Evolutionary conservation across 352 stramenopile genomes (phyloP).

Genomic region (Lagenidium giganteum): DNA sequence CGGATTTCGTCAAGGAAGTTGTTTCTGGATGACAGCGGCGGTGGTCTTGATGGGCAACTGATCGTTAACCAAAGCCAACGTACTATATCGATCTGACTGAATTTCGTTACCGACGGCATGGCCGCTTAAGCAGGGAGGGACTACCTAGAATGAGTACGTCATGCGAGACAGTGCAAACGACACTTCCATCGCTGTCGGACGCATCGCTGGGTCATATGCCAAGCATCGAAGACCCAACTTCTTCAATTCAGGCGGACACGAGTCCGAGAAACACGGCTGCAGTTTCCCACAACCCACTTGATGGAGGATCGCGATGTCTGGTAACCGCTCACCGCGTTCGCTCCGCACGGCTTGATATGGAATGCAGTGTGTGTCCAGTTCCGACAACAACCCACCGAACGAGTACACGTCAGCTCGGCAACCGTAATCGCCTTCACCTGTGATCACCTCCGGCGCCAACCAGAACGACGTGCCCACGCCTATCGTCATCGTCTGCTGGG

Average conservation of each 20-base stretch:
- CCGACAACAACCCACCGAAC: constrained; percentile 26
- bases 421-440: constrained; percentile 27
- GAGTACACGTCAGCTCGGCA: constrained; percentile 29
- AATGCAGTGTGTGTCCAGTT: constrained; percentile 36
- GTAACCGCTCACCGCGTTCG: constrained; percentile 6
- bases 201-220: constrained; percentile 10
- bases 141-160: too few species aligned
- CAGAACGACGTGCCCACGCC: constrained; percentile 32
- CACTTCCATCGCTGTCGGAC: constrained; percentile 13
- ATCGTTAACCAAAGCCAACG: too few species aligned
- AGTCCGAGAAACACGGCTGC: background rate
- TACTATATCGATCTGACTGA: too few species aligned
- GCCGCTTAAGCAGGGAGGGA: too few species aligned
- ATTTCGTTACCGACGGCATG: too few species aligned
- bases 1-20: too few species aligned
- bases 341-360: constrained; percentile 19
- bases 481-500: constrained; percentile 25
- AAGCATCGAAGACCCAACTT: constrained; percentile 13
- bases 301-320: constrained; percentile 14
- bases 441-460: constrained; percentile 40
- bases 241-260: constrained; percentile 1
- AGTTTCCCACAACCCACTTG: constrained; percentile 2
- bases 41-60: too few species aligned
- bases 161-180: too few species aligned
- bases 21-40: too few species aligned